phyloP scores from a whole-genome alignment of 1,284 basidiomycete species.

The Ustilago esculenta region DNA sequence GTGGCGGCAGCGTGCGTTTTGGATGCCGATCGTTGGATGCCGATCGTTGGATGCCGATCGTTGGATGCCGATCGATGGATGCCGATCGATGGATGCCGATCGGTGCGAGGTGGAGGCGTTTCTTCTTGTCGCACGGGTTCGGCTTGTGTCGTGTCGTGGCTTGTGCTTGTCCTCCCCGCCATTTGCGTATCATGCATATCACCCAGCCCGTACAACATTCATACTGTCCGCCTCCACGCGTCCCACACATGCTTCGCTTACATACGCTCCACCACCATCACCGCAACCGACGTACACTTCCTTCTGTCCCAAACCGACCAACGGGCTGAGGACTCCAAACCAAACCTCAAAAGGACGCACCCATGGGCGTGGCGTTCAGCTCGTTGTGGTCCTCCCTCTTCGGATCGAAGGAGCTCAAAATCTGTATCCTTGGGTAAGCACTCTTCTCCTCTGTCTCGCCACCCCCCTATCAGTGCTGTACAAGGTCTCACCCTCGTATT shows the following conservation, averaged over 20 bases:
- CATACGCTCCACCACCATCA: slow-evolving; percentile 1
- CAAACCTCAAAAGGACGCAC: too few species aligned
- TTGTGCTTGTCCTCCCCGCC: not conserved
- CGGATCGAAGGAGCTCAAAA: slow-evolving; percentile 70
- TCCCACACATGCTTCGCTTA: too few species aligned
- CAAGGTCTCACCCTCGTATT: too few species aligned
- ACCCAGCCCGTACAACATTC: too few species aligned
- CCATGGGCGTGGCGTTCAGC: slow-evolving; percentile 64
- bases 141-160: not conserved
- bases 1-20: too few species aligned
- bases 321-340: too few species aligned
- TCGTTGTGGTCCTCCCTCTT: slow-evolving; percentile 70
- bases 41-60: too few species aligned
- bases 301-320: too few species aligned
- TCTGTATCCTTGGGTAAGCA: slow-evolving; percentile 63
- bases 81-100: too few species aligned
- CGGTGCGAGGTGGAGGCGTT: slow-evolving; percentile 11
- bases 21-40: too few species aligned
- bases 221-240: not conserved
- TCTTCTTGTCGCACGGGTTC: slow-evolving; percentile 22
- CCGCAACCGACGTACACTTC: not conserved
- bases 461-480: not conserved
- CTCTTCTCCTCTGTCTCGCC: not conserved
- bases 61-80: too few species aligned
- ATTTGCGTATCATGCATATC: not conserved